A percentile compares a stretch with the other conserved stretches of the same genome.
phyloP scores from a whole-genome alignment of 179 eudicot genomes.

The Monotropa hypopitys region DNA sequence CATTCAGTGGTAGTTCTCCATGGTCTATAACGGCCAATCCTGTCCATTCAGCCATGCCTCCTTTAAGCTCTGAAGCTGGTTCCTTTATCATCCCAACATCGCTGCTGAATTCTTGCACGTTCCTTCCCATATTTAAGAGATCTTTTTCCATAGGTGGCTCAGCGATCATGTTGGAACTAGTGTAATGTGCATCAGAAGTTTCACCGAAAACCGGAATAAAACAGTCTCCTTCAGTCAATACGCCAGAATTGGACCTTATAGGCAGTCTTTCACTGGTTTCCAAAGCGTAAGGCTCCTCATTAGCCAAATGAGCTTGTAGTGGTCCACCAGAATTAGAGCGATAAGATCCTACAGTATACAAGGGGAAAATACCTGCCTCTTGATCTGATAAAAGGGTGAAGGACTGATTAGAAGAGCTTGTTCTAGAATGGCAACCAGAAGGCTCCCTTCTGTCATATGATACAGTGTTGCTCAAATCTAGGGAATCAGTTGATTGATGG shows the following conservation, averaged over 20 bases:
- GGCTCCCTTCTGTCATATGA: slow-evolving; percentile 28
- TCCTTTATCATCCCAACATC: slow-evolving; percentile 27
- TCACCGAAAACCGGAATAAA: slow-evolving; percentile 24
- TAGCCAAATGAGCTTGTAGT: slow-evolving; percentile 18
- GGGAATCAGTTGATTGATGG: slow-evolving; percentile 26
- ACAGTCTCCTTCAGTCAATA: slow-evolving; percentile 27
- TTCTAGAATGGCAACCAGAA: slow-evolving; percentile 29
- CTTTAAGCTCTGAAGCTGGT: slow-evolving; percentile 30
- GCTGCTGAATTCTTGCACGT: slow-evolving; percentile 19
- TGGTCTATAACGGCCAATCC: slow-evolving; percentile 27
- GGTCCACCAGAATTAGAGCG: slow-evolving; percentile 34
- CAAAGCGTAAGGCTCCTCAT: slow-evolving; percentile 22
- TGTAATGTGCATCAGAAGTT: slow-evolving; percentile 30
- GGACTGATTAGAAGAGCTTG: slow-evolving; percentile 35
- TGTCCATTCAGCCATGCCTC: slow-evolving; percentile 26
- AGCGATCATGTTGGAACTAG: slow-evolving; percentile 21
- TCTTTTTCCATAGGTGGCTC: slow-evolving; percentile 22
- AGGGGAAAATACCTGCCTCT: slow-evolving; percentile 27
- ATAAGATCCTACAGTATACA: slow-evolving; percentile 25
- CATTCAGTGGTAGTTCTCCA: slow-evolving; percentile 28
- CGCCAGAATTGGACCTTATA: slow-evolving; percentile 36
- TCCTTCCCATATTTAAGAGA: slow-evolving; percentile 24
- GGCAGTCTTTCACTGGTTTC: slow-evolving; percentile 35
- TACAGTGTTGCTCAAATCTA: slow-evolving; percentile 24
- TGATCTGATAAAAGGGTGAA: slow-evolving; percentile 31